Percentiles rank a stretch among this genome's conserved stretches.
Evolutionary conservation across 2,329 filamentous ascomycete genomes (phyloP).

Genomic region (Epichloe coenophiala): DNA sequence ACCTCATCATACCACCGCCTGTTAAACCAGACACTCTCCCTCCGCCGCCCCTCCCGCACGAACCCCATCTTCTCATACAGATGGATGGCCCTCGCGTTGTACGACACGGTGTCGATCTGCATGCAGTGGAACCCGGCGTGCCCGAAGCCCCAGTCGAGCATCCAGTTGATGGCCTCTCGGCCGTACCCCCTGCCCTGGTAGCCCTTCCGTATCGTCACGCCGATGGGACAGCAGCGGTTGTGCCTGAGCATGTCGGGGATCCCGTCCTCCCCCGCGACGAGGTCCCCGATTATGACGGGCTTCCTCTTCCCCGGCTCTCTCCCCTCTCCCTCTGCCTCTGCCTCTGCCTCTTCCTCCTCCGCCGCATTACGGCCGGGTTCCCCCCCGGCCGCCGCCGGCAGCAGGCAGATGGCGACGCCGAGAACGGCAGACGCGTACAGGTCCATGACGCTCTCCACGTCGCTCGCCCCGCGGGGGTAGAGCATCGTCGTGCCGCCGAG

Average conservation of each 20-base stretch:
- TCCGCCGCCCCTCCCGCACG: slow-evolving; percentile 25
- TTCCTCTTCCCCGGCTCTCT: no score
- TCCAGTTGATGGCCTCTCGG: slow-evolving; percentile 32
- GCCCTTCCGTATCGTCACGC: slow-evolving; percentile 19
- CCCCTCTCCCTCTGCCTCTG: no score
- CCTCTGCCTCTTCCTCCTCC: no score
- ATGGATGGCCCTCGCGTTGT: slow-evolving; percentile 26
- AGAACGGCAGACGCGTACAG: background rate
- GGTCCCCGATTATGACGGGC: no score
- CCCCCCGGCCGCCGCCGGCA: background rate
- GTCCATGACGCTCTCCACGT: background rate
- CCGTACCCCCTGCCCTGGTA: slow-evolving; percentile 31
- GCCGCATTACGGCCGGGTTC: no score
- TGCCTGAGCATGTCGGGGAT: no score
- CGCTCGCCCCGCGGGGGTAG: no score
- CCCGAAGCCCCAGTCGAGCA: slow-evolving; percentile 30
- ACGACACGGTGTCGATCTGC: slow-evolving; percentile 24
- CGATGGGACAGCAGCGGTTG: slow-evolving; percentile 12
- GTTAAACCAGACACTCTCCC: slow-evolving; percentile 29
- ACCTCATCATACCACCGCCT: slow-evolving; percentile 25
- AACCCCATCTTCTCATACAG: slow-evolving; percentile 34
- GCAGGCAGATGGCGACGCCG: background rate
- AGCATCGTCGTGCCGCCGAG: background rate
- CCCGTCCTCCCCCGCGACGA: no score
- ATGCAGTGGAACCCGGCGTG: slow-evolving; percentile 31